Evolutionary conservation across 179 eudicot genomes (phyloP).

Genomic region (Carnegiea gigantea): DNA sequence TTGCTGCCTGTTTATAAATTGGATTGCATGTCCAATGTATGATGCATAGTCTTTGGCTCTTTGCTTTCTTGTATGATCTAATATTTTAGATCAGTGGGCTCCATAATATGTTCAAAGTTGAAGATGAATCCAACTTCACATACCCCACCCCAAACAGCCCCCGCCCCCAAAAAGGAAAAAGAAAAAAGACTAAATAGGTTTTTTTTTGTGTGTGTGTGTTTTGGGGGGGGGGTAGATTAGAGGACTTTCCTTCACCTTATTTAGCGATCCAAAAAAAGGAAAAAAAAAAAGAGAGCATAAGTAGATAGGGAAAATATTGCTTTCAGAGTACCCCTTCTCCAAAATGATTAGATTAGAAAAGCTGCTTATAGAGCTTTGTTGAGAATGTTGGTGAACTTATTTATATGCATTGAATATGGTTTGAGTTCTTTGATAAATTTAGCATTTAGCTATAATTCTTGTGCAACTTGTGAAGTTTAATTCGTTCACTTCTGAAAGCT

Average conservation of each 20-base stretch:
- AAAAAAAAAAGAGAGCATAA: too few relatives aligned
- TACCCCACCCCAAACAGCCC: too few relatives aligned
- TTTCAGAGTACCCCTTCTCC: too few relatives aligned
- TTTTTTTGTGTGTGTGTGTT: too few relatives aligned
- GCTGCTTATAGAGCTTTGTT: not conserved
- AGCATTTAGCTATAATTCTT: not conserved
- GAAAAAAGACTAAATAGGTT: too few relatives aligned
- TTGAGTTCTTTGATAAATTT: not conserved
- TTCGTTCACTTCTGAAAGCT: not conserved
- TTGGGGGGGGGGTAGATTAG: too few relatives aligned
- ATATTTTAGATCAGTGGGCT: too few relatives aligned
- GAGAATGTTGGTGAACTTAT: not conserved
- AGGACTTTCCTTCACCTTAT: too few relatives aligned
- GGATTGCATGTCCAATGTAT: not conserved
- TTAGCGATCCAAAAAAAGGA: too few relatives aligned
- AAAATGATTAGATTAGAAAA: too few relatives aligned
- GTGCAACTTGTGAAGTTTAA: not conserved
- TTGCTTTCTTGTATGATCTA: not conserved
- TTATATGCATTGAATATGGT: not conserved
- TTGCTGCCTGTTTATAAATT: not conserved
- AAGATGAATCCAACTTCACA: too few relatives aligned
- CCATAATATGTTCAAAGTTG: not conserved
- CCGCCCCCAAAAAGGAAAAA: too few relatives aligned
- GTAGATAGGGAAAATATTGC: not conserved
- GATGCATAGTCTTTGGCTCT: not conserved